Base-by-base conservation (phyloP, 1,139 yeast genomes). In the Kodamaea arcana region DNA sequence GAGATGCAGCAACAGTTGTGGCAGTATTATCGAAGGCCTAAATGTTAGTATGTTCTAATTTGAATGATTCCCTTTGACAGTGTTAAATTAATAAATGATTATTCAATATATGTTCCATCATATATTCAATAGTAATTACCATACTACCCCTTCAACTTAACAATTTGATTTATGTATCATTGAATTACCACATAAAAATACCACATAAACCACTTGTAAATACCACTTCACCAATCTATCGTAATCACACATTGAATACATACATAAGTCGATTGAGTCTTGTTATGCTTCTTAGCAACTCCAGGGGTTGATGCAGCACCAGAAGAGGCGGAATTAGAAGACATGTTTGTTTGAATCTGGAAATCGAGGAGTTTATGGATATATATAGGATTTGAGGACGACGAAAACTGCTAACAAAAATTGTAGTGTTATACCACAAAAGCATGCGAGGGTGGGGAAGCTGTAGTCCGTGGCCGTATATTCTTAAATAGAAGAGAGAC, bases 11-110 rank as follows among this genome's bases (percentile, higher is more conserved):
- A 43, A 88, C 94, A 44, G 87, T 87, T 42, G 96, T 87, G 31
- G 97, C 90, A 46, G 95, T 86, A 68, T 85, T 84, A 65, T 92
- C 98, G 55, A 92, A 92, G 17, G 96, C 96, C 80, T 83, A 58
- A 20, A 23, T 11, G 24, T 15, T 26, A 24, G 17, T 14, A 12
- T 14, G 5, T 16, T 12, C 15, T 18, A 15, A 10, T 15, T 23
- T 12, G n/a, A 24, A 15, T 15, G n/a, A n/a, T n/a, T n/a, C n/a
- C n/a, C n/a, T n/a, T n/a, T n/a, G n/a, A n/a, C n/a, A n/a, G n/a
- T n/a, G n/a, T n/a, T n/a, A n/a, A n/a, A n/a, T n/a, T n/a, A n/a
- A n/a, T n/a, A n/a, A n/a, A n/a, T n/a, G n/a, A n/a, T n/a, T n/a
- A n/a, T n/a, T n/a, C n/a, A n/a, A n/a, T n/a, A n/a, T n/a, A n/a